Conservation (phyloP, 2,329 filamentous ascomycete genomes). For the Calonectria hawksworthii region DNA sequence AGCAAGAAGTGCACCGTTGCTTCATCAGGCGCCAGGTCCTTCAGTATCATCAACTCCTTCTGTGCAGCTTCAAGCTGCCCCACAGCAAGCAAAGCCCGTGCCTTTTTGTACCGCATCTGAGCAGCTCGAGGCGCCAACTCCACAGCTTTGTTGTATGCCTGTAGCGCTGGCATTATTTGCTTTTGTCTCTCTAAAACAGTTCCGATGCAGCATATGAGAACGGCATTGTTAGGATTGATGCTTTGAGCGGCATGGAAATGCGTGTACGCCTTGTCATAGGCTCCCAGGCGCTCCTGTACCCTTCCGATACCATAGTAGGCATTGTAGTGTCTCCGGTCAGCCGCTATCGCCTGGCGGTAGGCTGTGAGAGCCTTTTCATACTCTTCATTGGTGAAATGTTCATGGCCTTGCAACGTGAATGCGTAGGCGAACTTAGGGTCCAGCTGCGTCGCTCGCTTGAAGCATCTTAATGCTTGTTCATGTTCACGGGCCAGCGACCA, state of each 20-base stretch:
- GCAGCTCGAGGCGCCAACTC: slow-evolving; percentile 85
- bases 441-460: slow-evolving; percentile 93
- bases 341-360: slow-evolving; percentile 88
- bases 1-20: slow-evolving; percentile 96
- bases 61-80: slow-evolving; percentile 80
- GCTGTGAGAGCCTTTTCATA: slow-evolving; percentile 93
- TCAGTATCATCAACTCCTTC: slow-evolving; percentile 86
- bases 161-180: slow-evolving; percentile 81
- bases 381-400: slow-evolving; percentile 96
- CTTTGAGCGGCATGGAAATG: slow-evolving; percentile 90
- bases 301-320: slow-evolving; percentile 93
- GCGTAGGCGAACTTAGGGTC: slow-evolving; percentile 94
- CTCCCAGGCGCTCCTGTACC: slow-evolving; percentile 91
- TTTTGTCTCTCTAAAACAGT: slow-evolving; percentile 91
- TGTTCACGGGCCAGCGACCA: slow-evolving; percentile 94
- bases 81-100: slow-evolving; percentile 85
- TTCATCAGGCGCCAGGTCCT: slow-evolving; percentile 93
- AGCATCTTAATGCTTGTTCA: slow-evolving; percentile 93
- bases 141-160: slow-evolving; percentile 86
- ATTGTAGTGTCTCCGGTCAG: slow-evolving; percentile 93
- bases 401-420: slow-evolving; percentile 95
- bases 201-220: slow-evolving; percentile 93
- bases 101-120: slow-evolving; percentile 93
- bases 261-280: slow-evolving; percentile 89
- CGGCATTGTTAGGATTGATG: slow-evolving; percentile 95